Percentiles rank a stretch among this genome's conserved stretches.
phyloP scores from a whole-genome alignment of 345 rosid genomes.

The Diplotaxis tenuifolia region DNA sequence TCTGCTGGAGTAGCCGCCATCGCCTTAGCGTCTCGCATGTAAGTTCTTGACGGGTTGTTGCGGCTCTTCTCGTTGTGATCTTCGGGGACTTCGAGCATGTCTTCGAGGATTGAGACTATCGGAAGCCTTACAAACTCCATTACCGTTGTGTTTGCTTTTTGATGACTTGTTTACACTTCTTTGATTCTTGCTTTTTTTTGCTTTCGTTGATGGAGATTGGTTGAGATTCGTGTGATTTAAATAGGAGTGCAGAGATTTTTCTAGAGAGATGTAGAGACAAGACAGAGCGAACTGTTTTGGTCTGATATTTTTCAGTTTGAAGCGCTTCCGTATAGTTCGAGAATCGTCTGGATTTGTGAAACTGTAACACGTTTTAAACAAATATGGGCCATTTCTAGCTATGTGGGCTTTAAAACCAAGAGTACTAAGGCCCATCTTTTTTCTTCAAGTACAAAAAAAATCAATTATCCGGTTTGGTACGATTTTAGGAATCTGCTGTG shows the following conservation, averaged over 20 bases:
- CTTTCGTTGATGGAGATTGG: neutral
- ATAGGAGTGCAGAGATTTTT: conserved; percentile 16
- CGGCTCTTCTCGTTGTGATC: conserved; percentile 38
- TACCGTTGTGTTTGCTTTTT: too few relatives aligned
- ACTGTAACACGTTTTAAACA: neutral
- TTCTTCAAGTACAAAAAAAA: neutral
- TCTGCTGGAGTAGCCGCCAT: conserved; percentile 91
- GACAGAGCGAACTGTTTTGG: neutral
- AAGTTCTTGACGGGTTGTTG: conserved; percentile 52
- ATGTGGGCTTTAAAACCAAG: conserved; percentile 1
- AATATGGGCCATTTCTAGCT: neutral
- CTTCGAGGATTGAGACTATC: conserved; percentile 46
- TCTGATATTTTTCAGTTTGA: conserved; percentile 3
- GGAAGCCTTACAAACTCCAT: conserved; percentile 55
- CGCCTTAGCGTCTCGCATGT: conserved; percentile 65
- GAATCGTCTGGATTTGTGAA: conserved; percentile 16
- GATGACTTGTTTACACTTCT: neutral
- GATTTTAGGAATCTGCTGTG: neutral
- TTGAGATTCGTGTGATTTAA: neutral
- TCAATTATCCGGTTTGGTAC: neutral
- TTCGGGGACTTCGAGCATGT: conserved; percentile 50
- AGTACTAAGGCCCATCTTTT: neutral
- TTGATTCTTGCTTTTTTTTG: neutral
- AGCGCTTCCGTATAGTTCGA: conserved; percentile 24
- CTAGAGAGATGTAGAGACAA: conserved; percentile 22